Evolutionary conservation across 2,329 filamentous ascomycete genomes (phyloP).

Genomic region (Raffaelea deltoideospora): DNA sequence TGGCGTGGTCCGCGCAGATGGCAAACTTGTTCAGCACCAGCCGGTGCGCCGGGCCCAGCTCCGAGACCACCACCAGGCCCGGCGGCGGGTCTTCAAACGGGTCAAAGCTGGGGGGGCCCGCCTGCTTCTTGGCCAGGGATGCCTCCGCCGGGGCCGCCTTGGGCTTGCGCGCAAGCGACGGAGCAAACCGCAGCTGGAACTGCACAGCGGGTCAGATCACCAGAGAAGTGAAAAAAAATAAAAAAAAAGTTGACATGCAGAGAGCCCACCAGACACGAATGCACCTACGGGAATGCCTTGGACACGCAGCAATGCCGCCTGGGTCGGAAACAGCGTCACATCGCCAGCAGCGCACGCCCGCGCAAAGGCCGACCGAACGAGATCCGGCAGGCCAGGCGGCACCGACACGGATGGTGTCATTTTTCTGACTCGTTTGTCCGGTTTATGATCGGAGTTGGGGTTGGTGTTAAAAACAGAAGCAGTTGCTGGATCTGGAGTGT

Average conservation of each 20-base stretch:
- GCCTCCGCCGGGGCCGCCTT: constrained; percentile 23
- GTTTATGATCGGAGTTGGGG: neutral
- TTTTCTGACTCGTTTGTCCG: neutral
- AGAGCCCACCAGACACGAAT: too few species aligned
- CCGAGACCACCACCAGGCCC: constrained; percentile 38
- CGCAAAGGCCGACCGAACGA: constrained; percentile 33
- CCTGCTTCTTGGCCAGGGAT: constrained; percentile 9
- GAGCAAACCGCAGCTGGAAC: constrained; percentile 62
- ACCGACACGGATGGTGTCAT: constrained; percentile 18
- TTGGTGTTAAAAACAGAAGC: too few species aligned
- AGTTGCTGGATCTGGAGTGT: too few species aligned
- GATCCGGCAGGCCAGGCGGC: constrained; percentile 31
- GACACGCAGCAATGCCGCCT: constrained; percentile 31
- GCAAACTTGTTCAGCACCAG: constrained; percentile 66
- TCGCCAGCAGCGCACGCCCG: constrained; percentile 32
- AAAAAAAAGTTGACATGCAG: neutral
- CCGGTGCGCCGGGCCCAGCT: constrained; percentile 30
- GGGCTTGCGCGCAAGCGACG: constrained; percentile 52
- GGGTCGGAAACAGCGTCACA: constrained; percentile 37
- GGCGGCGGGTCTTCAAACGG: constrained; percentile 48
- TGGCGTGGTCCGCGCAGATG: constrained; percentile 55
- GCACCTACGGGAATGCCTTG: constrained; percentile 26
- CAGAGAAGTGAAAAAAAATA: neutral
- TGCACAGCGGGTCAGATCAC: constrained; percentile 15
- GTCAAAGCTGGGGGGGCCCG: constrained; percentile 23